phyloP scores from a whole-genome alignment of 164 flowering plant species.

The Chimonanthus praecox region DNA sequence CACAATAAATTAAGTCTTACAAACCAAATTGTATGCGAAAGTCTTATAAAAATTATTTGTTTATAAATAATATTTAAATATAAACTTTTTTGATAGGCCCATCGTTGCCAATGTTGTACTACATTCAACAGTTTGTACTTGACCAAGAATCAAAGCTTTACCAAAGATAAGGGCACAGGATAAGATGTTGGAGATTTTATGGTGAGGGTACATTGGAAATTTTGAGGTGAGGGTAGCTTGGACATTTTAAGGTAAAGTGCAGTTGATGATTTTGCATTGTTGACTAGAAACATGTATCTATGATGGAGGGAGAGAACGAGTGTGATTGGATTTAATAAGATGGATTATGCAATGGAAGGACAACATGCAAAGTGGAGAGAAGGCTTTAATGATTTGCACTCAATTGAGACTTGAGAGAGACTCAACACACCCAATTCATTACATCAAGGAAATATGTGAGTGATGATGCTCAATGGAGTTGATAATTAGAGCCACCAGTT shows the following conservation, averaged over 20 bases:
- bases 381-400: constrained; percentile 28
- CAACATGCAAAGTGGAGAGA: neutral
- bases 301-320: neutral
- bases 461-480: neutral
- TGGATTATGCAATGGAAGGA: constrained; percentile 12
- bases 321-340: constrained; percentile 1
- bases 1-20: too few relatives aligned
- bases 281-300: neutral
- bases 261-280: constrained; percentile 1
- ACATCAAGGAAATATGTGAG: neutral
- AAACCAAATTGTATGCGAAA: too few relatives aligned
- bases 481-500: neutral
- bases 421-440: constrained; percentile 14
- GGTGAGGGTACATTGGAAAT: neutral
- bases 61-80: too few relatives aligned
- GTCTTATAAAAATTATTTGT: too few relatives aligned
- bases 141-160: too few relatives aligned
- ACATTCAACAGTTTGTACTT: too few relatives aligned
- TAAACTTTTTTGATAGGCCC: too few relatives aligned
- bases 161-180: too few relatives aligned
- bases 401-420: constrained; percentile 12
- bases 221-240: neutral
- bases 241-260: neutral
- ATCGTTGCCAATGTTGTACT: too few relatives aligned
- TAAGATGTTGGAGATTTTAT: too few relatives aligned